A percentile compares a stretch with the other conserved stretches of the same genome.
phyloP scores from a whole-genome alignment of 2,329 filamentous ascomycete genomes.

The Sphaceloma murrayae region DNA sequence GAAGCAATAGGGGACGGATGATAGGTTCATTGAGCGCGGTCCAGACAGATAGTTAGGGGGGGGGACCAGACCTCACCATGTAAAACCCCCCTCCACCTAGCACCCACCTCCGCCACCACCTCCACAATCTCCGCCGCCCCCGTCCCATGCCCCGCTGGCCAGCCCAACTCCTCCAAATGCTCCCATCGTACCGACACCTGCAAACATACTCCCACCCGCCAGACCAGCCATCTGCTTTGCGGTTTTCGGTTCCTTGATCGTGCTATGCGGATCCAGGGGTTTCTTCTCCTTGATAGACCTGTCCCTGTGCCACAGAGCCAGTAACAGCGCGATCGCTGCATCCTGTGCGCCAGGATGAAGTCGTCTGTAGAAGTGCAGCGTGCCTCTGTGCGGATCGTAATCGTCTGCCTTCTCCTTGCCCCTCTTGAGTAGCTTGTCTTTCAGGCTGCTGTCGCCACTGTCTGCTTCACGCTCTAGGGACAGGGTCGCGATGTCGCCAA shows the following conservation, averaged over 20 bases:
- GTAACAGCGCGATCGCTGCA: background rate
- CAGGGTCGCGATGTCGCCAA: background rate
- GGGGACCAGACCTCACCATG: too few species aligned
- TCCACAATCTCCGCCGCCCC: background rate
- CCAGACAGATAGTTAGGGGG: too few species aligned
- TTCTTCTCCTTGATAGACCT: background rate
- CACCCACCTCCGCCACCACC: slow-evolving; percentile 1
- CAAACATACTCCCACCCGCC: background rate
- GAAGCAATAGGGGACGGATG: too few species aligned
- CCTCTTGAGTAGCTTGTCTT: background rate
- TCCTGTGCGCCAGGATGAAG: background rate
- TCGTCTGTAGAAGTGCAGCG: background rate
- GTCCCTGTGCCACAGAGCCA: background rate
- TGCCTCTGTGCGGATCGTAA: background rate
- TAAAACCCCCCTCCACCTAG: too few species aligned
- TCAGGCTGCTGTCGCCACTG: background rate
- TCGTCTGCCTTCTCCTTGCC: background rate
- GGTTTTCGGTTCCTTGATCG: background rate
- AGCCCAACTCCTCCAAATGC: background rate
- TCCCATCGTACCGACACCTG: background rate
- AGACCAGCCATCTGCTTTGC: background rate
- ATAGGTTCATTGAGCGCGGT: too few species aligned
- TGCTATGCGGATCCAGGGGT: background rate
- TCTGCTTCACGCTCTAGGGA: background rate
- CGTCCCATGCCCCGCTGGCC: background rate